Evolutionary conservation across 495 filamentous ascomycete species (phyloP), one percentile per base, ranked within the genome.

Genomic region (Geoglossum glabrum): DNA sequence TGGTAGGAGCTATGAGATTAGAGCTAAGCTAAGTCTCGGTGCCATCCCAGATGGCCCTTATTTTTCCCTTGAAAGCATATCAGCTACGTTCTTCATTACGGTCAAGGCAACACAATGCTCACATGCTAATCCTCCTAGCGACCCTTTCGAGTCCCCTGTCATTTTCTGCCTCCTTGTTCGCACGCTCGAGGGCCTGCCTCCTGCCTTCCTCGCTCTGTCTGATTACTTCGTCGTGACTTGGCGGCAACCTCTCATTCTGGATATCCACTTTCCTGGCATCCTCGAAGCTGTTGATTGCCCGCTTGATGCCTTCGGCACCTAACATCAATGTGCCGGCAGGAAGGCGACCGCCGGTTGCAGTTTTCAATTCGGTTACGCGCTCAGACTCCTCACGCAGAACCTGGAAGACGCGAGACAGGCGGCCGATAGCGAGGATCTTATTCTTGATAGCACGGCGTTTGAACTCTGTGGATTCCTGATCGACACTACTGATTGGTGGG

Each of bases 371-470:
- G 40, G 89, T 95, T 57, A 98, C 89, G 59, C 86, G 77, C 73
- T 98, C 92, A 3, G 90, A 95, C 69, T 98, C 93, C 69, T 98
- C 92, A 64, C 92, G 87, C 61, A 98, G 73, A 27, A 98, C 92
- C 68, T 98, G 90, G 84, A 98, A 98, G 58, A 98, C 93, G 65
- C 92, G 86, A 40, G 93, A 97, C 38, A 98, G 74, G 60, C 92
- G 86, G 26, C 92, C 92, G 69, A 98, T 98, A 57, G 92, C 92
- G 59, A 98, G 76, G 66, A 98, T 96, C 74, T 98, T 98, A 79
- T 98, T 97, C 75, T 96, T 96, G 76, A 98, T 94, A 1, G 90
- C 90, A 10, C 90, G 82, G 60, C 90, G 76, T 76, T 95, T 96
- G 76, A 81, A 87, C 64, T 97, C 92, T 62, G 79, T 86, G 54